These are phyloP conservation scores for Stephanodiscus triporus DNA, from an alignment of 108 stramenopile species.

Conservation along the genomic window DNA sequence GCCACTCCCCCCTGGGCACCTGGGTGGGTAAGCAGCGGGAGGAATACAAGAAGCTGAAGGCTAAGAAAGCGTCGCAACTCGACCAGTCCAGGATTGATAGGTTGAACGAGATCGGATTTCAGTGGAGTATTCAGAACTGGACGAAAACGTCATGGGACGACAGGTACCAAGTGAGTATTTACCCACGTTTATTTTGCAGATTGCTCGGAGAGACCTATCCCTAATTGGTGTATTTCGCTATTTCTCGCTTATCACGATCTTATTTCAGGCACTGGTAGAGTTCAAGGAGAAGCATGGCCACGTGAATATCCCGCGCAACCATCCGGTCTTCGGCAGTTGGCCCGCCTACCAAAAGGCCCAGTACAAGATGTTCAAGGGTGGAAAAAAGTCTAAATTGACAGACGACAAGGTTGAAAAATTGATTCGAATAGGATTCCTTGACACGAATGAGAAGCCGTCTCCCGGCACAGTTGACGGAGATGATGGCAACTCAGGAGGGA, in stretches of 20 bases:
- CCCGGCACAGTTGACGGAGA: too few species aligned
- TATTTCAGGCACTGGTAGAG: constrained; percentile 10
- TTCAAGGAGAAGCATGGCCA: constrained; percentile 51
- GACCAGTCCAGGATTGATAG: constrained; percentile 33
- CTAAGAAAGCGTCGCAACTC: constrained; percentile 46
- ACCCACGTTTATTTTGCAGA: neutral
- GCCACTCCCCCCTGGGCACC: constrained; percentile 34
- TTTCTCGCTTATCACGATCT: neutral
- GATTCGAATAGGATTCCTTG: constrained; percentile 55
- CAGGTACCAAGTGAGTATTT: constrained; percentile 46
- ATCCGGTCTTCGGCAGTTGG: constrained; percentile 55
- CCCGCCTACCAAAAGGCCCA: constrained; percentile 56
- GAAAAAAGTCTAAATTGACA: constrained; percentile 50
- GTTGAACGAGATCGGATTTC: constrained; percentile 46
- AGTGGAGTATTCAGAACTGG: constrained; percentile 43
- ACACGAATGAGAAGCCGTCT: constrained; percentile 2
- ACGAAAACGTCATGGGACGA: constrained; percentile 51
- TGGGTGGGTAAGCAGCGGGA: constrained; percentile 56
- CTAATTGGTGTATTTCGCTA: neutral
- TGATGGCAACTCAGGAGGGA: too few species aligned
- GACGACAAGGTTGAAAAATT: constrained; percentile 53
- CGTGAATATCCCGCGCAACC: constrained; percentile 34
- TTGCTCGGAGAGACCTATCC: neutral
- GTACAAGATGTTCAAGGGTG: constrained; percentile 50
- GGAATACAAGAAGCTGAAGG: constrained; percentile 47